These are phyloP conservation scores for Pseudohalonectria lignicola DNA, from an alignment of 2,329 filamentous ascomycete species.

Conservation along the genomic window DNA sequence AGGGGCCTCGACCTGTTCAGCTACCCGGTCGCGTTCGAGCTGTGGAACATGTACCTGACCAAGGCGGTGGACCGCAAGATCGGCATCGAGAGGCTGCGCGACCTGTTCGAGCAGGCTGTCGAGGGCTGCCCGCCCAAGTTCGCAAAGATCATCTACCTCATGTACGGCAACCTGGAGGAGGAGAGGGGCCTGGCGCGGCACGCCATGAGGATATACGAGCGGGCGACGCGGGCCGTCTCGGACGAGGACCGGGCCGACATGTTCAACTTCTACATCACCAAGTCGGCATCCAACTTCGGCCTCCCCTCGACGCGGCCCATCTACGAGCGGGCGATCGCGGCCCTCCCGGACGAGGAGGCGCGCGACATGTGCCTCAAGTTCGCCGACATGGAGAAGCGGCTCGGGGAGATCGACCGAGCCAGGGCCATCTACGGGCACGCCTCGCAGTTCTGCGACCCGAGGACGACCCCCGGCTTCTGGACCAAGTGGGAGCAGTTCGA, in stretches of 20 bases:
- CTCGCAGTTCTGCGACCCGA: conserved; percentile 92
- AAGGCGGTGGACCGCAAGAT: conserved; percentile 97
- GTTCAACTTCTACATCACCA: conserved; percentile 96
- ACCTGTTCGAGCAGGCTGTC: conserved; percentile 93
- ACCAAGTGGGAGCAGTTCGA: conserved; percentile 95
- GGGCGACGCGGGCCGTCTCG: conserved; percentile 84
- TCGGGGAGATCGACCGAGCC: conserved; percentile 69
- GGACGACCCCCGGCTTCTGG: conserved; percentile 87
- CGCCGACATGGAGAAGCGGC: conserved; percentile 51
- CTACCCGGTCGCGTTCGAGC: conserved; percentile 94
- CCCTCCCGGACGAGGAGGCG: conserved; percentile 85
- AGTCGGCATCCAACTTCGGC: conserved; percentile 90
- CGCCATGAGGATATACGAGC: conserved; percentile 98
- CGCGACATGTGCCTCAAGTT: conserved; percentile 99
- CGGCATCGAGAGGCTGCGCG: conserved; percentile 83
- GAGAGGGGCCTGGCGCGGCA: conserved; percentile 88
- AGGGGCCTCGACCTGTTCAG: conserved; percentile 95
- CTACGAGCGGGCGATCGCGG: conserved; percentile 89
- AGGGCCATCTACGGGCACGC: conserved; percentile 94
- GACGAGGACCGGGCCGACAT: conserved; percentile 93
- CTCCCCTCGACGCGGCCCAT: conserved; percentile 89
- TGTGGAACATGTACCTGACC: conserved; percentile 96
- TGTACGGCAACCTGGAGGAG: conserved; percentile 97
- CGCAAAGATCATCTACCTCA: conserved; percentile 89
- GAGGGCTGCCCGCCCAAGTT: conserved; percentile 93